A percentile compares a stretch with the other conserved stretches of the same genome.
These are phyloP conservation scores for Sugiyamaella valdiviana DNA, from an alignment of 805 yeast genomes.

Conservation along the genomic window DNA sequence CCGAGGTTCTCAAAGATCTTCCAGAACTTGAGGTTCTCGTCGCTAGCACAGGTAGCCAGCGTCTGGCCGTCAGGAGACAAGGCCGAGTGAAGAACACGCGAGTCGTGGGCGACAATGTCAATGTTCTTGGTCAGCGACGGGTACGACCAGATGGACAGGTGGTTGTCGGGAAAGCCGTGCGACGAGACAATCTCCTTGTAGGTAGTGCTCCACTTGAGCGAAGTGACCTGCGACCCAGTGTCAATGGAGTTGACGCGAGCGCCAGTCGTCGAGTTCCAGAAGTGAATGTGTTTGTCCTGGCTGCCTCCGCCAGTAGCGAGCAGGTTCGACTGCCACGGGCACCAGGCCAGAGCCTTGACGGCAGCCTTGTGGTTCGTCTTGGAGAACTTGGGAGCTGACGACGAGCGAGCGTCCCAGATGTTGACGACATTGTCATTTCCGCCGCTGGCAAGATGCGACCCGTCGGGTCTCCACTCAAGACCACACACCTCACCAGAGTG, in stretches of 20 bases:
- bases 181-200: slow-evolving; percentile 78
- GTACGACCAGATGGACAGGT: slow-evolving; percentile 75
- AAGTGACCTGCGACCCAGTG: slow-evolving; percentile 91
- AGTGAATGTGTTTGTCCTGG: slow-evolving; percentile 78
- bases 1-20: slow-evolving; percentile 64
- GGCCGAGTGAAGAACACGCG: slow-evolving; percentile 75
- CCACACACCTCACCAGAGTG: slow-evolving; percentile 94
- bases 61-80: slow-evolving; percentile 87
- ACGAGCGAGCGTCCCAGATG: slow-evolving; percentile 81
- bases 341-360: slow-evolving; percentile 92
- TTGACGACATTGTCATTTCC: slow-evolving; percentile 92
- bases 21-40: slow-evolving; percentile 94
- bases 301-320: slow-evolving; percentile 98
- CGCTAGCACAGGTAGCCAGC: slow-evolving; percentile 91
- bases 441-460: slow-evolving; percentile 80
- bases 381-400: slow-evolving; percentile 58
- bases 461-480: slow-evolving; percentile 76
- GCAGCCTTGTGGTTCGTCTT: slow-evolving; percentile 87
- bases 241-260: slow-evolving; percentile 78
- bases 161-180: slow-evolving; percentile 87
- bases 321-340: slow-evolving; percentile 75
- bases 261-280: slow-evolving; percentile 94
- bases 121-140: slow-evolving; percentile 85
- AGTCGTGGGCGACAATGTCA: slow-evolving; percentile 86
- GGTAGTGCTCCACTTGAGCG: slow-evolving; percentile 74